A percentile compares a stretch with the other conserved stretches of the same genome.
These are phyloP conservation scores for Cryptosporidium ryanae DNA, from an alignment of 169 alveolate species.

Conservation along the genomic window DNA sequence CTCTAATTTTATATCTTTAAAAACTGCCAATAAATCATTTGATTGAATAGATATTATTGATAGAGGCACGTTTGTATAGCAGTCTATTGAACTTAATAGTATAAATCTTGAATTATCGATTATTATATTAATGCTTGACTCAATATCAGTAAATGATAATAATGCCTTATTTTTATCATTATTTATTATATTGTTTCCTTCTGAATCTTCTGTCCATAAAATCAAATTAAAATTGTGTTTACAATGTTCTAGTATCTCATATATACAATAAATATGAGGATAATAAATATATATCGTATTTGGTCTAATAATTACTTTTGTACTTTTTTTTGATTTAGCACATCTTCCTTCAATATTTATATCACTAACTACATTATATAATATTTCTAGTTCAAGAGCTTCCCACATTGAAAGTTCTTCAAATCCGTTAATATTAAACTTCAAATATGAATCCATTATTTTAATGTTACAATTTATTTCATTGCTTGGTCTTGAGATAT, in stretches of 20 bases:
- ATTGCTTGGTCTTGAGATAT: background rate
- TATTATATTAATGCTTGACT: slow-evolving; percentile 10
- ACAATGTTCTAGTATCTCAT: background rate
- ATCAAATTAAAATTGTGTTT: no score
- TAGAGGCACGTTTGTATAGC: slow-evolving; percentile 28
- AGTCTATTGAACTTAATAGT: slow-evolving; percentile 21
- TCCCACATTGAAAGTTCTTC: slow-evolving; percentile 34
- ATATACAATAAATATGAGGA: slow-evolving; percentile 14
- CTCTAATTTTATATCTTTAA: background rate
- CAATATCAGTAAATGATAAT: background rate
- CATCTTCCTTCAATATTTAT: background rate
- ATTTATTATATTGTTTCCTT: background rate
- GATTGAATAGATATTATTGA: slow-evolving; percentile 53
- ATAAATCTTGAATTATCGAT: slow-evolving; percentile 46
- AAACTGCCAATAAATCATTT: background rate
- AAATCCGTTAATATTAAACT: background rate
- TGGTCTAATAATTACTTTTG: slow-evolving; percentile 24
- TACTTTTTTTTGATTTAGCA: background rate
- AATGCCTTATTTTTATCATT: background rate
- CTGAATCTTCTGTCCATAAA: no score
- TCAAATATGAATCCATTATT: background rate
- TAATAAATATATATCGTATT: background rate
- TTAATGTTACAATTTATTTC: slow-evolving; percentile 2
- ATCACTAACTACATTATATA: background rate
- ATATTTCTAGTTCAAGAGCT: slow-evolving; percentile 15